Percentiles rank a stretch among this genome's conserved stretches.
Evolutionary conservation across 176 grass and related monocot species (phyloP).

Genomic region (Pontederia crassipes): DNA sequence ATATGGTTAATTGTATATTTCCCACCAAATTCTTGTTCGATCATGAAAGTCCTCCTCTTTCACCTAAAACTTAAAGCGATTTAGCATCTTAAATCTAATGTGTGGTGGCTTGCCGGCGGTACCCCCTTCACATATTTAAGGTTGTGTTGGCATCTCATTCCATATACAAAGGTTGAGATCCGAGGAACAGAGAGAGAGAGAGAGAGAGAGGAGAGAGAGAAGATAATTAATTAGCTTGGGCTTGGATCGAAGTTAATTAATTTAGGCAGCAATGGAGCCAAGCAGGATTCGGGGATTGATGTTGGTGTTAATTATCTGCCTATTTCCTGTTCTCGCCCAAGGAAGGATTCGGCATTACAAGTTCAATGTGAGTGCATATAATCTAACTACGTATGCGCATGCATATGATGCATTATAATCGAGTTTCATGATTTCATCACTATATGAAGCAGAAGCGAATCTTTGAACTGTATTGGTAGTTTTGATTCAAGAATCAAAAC

Average conservation of each 20-base stretch:
- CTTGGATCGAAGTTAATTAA: too few species aligned
- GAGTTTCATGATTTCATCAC: neutral
- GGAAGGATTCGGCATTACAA: conserved; percentile 49
- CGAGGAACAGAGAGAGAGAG: neutral
- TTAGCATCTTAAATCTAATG: conserved; percentile 41
- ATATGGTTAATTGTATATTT: too few species aligned
- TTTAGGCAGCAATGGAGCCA: too few species aligned
- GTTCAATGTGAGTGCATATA: conserved; percentile 47
- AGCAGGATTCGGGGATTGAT: neutral
- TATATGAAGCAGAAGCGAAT: neutral
- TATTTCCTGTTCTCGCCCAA: conserved; percentile 28
- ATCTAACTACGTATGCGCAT: neutral
- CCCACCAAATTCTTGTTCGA: neutral
- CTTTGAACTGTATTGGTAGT: too few species aligned
- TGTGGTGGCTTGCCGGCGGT: too few species aligned
- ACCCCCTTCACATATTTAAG: conserved; percentile 24
- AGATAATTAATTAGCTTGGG: neutral
- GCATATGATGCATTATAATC: neutral
- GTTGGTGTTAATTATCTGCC: conserved; percentile 18
- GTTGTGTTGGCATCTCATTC: conserved; percentile 18
- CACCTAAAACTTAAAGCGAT: conserved; percentile 74
- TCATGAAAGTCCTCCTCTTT: conserved; percentile 27
- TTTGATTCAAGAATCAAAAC: too few species aligned
- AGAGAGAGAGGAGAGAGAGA: neutral
- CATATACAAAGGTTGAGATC: neutral